phyloP scores from a whole-genome alignment of 139 green algal species.

The Chlamydomonas incerta region DNA sequence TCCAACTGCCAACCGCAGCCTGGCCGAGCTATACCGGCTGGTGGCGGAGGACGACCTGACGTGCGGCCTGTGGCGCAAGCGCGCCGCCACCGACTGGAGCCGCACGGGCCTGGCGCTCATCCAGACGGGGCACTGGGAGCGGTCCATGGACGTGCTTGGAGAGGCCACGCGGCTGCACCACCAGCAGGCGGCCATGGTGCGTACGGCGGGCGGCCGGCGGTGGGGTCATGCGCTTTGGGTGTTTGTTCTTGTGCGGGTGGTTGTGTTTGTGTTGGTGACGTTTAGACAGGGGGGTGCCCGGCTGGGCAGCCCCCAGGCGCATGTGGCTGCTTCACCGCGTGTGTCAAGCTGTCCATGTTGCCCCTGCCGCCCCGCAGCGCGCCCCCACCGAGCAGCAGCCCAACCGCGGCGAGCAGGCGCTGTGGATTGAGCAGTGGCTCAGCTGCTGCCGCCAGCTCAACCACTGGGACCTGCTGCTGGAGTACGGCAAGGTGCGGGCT shows the following conservation, averaged over 20 bases:
- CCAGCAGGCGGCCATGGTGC: neutral
- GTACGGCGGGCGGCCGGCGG: neutral
- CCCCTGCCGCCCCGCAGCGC: neutral
- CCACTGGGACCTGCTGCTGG: constrained; percentile 93
- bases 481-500: constrained; percentile 73
- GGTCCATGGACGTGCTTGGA: constrained; percentile 82
- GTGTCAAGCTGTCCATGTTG: neutral
- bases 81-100: constrained; percentile 50
- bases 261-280: no score
- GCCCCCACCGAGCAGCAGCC: constrained; percentile 25
- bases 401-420: constrained; percentile 59
- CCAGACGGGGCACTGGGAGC: constrained; percentile 88
- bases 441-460: constrained; percentile 83
- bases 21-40: constrained; percentile 64
- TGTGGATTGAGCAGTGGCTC: constrained; percentile 89
- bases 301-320: no score
- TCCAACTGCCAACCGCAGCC: neutral
- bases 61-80: constrained; percentile 87
- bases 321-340: no score
- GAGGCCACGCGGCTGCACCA: constrained; percentile 54
- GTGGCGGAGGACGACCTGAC: constrained; percentile 92
- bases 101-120: constrained; percentile 70
- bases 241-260: no score
- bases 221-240: neutral
- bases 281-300: no score